Percentiles rank a stretch among this genome's conserved stretches.
These are phyloP conservation scores for Sphagnum magellanicum DNA, from an alignment of 228 moss, liverwort and hornwort species.

Conservation along the genomic window DNA sequence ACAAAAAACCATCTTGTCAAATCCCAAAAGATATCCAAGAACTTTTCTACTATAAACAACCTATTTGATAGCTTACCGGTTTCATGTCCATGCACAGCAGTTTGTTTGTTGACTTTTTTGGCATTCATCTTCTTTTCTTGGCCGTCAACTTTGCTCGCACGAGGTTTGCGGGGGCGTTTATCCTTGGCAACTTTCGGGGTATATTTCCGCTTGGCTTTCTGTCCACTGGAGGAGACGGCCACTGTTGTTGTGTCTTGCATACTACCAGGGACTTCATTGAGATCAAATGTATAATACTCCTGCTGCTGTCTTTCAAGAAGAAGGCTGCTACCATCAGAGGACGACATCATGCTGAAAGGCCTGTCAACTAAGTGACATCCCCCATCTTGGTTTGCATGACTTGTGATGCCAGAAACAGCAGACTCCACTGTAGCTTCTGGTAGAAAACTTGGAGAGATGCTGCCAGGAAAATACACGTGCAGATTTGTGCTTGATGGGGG, in stretches of 20 bases:
- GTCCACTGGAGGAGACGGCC: background rate
- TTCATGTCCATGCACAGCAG: conserved; percentile 1
- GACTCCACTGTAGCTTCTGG: conserved; percentile 5
- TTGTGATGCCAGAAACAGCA: conserved; percentile 1
- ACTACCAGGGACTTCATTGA: conserved; percentile 2
- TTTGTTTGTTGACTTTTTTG: conserved; percentile 1
- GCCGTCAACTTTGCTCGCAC: conserved; percentile 1
- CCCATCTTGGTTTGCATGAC: background rate
- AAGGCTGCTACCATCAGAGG: background rate
- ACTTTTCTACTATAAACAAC: too few relatives aligned
- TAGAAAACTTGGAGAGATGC: background rate
- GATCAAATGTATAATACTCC: conserved; percentile 6
- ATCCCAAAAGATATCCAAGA: too few relatives aligned
- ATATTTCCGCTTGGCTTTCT: conserved; percentile 24
- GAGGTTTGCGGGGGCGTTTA: conserved; percentile 11
- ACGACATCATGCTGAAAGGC: too few relatives aligned
- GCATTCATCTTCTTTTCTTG: conserved; percentile 1
- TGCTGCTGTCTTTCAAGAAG: conserved; percentile 1
- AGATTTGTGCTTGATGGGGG: background rate
- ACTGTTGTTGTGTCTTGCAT: conserved; percentile 5
- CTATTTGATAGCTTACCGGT: background rate
- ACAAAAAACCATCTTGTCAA: too few relatives aligned
- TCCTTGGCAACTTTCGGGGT: conserved; percentile 36
- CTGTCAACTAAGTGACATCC: too few relatives aligned
- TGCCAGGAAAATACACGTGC: background rate